Base-by-base conservation (phyloP, 2,329 filamentous ascomycete species). In the Exophiala calicioides region DNA sequence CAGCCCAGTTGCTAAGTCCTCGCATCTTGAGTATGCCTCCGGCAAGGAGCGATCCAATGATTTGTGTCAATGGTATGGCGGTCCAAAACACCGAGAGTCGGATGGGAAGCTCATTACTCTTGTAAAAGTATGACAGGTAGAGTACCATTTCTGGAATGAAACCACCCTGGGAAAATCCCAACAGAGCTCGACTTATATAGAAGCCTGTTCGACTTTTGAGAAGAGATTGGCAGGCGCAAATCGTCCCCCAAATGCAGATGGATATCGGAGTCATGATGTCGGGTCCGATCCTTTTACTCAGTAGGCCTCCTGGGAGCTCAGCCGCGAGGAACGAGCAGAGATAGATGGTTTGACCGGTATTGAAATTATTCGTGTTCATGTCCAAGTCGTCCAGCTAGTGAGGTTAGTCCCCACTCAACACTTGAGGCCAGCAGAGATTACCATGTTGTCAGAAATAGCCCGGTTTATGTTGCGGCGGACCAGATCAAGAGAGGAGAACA, bases 21-120 rank as follows among this genome's bases (percentile, higher is more conserved):
- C 24, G 24, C 24, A 3, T 70, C 38, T 67, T 68, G 21, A 55
- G 41, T 9, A 55, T n/a, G 12, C 44, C 52, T 2, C 48, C 52
- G 10, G 52, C 52, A 3, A 55, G 44, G 2, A 55, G 33, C 5
- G 52, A 21, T 8, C 48, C 50, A 12, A 52, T 23, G 24, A 55
- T 51, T 9, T 51, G 60, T 4, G 43, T 43, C 20, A 48, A 26
- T 7, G 42, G 52, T 8, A 85, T 79, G 0, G 82, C 76, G 0
- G 80, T 80, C 85, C 85, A 89, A 67, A 89, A 88, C 57, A 75
- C 79, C 54, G 79, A 79, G 12, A 90, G 68, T 1, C 86, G 77
- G 8, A 78, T 75, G 0, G 85, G 83, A 0, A 90, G 70, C 61
- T 90, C 86, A 44, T 75, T 75, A 0, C 79, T 79, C 33, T 80